Evolutionary conservation across 331 rosid species (phyloP).

Genomic region (Stylosanthes scabra): DNA sequence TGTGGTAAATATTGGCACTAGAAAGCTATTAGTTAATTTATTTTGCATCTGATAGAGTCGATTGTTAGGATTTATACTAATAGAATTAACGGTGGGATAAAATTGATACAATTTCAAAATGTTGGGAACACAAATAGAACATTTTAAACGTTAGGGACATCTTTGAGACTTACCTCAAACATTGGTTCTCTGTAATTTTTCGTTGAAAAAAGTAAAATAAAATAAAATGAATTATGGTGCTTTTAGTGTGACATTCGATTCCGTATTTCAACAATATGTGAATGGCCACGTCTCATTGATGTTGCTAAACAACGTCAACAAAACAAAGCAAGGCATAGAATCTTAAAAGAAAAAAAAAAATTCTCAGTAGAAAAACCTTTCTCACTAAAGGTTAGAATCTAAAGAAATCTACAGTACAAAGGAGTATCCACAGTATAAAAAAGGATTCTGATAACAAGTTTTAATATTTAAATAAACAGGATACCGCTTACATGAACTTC

Average conservation of each 20-base stretch:
- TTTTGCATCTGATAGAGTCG: too few species aligned
- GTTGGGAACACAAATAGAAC: too few species aligned
- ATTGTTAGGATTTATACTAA: too few species aligned
- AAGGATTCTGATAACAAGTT: neutral
- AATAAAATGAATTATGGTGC: neutral
- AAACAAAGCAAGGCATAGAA: constrained; percentile 14
- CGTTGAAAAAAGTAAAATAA: too few species aligned
- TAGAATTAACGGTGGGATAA: too few species aligned
- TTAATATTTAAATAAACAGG: neutral
- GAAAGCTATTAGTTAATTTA: too few species aligned
- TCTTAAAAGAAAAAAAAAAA: neutral
- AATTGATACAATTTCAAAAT: too few species aligned
- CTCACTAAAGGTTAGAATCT: neutral
- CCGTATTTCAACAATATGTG: neutral
- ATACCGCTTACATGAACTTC: neutral
- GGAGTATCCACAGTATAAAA: neutral
- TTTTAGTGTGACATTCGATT: neutral
- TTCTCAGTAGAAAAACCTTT: neutral
- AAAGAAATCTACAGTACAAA: neutral
- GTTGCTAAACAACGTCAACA: constrained; percentile 28
- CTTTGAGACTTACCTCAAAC: too few species aligned
- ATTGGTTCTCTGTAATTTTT: too few species aligned
- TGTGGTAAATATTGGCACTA: too few species aligned
- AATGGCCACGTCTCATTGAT: neutral
- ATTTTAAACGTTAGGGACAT: too few species aligned